Evolutionary conservation across 305 asterid genomes (phyloP), one percentile per base, ranked within the genome.

Genomic region (Fraxinus albicans): DNA sequence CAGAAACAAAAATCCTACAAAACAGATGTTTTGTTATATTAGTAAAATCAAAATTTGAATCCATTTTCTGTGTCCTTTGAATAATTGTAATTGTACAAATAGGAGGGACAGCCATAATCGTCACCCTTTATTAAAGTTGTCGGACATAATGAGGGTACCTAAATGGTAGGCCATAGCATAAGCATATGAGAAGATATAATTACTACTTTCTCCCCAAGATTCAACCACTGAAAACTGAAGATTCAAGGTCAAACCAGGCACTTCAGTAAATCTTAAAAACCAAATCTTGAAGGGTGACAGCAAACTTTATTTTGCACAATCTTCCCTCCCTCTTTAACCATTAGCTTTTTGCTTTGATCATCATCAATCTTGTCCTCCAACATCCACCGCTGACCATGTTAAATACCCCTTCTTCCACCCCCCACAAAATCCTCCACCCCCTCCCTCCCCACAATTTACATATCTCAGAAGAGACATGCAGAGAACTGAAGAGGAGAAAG

Each of bases 271-370:
- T 88, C 83, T 85, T 63, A 23, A 77, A 70, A 78, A 42, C 72
- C 75, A 75, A 80, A 84, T 35, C 81, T 81, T 77, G 81, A 77
- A 50, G 80, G 73, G 85, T 86, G 90, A 85, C 55, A 78, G 78
- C 82, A 60, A 77, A 85, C 98, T 93, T 93, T 91, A 92, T 80
- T 91, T 95, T 93, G 96, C 85, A 89, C 87, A 89, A 87, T 55
- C 25, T 90, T 92, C 96, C 98, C 93, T 90, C 94, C 90, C 63
- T 58, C 85, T 87, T 88, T 85, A 65, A 88, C 91, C 87, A 73
- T 13, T 77, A 73, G 47, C 93, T 86, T 91, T 91, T 92, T 85
- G 85, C 90, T 88, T 90, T 90, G 86, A 89, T 89, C 70, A 91
- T 91, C 81, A 95, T 92, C 87, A 87, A 87, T 84, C 87, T 85